Evolutionary conservation across 2,329 filamentous ascomycete genomes (phyloP).

Genomic region (Ophiognomonia clavigignenti-juglandacearum): DNA sequence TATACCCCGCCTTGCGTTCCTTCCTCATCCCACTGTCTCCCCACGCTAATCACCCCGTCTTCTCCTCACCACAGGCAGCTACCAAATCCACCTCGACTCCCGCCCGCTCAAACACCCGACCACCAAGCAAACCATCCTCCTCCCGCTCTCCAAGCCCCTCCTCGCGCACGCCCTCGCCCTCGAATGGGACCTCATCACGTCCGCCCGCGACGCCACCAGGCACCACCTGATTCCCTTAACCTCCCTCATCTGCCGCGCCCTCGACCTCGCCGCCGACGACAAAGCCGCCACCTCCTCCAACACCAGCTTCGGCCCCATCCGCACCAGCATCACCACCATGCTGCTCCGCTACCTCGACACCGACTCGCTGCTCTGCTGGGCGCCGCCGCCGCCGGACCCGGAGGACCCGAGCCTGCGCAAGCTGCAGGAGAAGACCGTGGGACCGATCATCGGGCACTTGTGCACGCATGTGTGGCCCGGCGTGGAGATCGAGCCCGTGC

Average conservation of each 20-base stretch:
- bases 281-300: constrained; percentile 31
- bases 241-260: constrained; percentile 73
- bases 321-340: constrained; percentile 59
- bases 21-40: neutral
- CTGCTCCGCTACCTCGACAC: constrained; percentile 86
- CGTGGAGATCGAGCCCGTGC: constrained; percentile 69
- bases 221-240: constrained; percentile 89
- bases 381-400: constrained; percentile 44
- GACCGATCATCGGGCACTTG: constrained; percentile 68
- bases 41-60: too few species aligned
- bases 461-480: constrained; percentile 77
- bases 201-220: constrained; percentile 77
- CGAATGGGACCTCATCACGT: constrained; percentile 86
- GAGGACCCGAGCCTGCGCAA: constrained; percentile 59
- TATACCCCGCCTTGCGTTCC: neutral
- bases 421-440: constrained; percentile 64
- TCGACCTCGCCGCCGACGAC: constrained; percentile 75
- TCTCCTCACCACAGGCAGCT: constrained; percentile 37
- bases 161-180: constrained; percentile 82
- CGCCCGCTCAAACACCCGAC: constrained; percentile 74
- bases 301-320: constrained; percentile 35
- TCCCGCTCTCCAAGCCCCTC: constrained; percentile 72
- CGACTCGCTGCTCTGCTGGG: constrained; percentile 91
- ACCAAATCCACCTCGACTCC: constrained; percentile 68
- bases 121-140: constrained; percentile 63